Base-by-base conservation (phyloP, 768 basidiomycete genomes). In the Gloeostereum incarnatum region DNA sequence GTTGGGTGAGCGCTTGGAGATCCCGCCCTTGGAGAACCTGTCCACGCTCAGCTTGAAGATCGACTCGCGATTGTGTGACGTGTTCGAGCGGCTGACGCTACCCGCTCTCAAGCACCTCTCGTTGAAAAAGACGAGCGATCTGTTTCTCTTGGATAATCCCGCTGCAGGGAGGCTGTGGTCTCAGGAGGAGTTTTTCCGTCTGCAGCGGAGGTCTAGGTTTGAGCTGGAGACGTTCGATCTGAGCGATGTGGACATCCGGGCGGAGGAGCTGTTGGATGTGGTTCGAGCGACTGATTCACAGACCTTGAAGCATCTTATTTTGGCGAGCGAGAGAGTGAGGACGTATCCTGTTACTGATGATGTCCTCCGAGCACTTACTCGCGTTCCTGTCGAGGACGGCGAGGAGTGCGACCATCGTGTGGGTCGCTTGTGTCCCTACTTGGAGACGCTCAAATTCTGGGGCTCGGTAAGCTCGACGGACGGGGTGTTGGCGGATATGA, bases 401-500 rank as follows among this genome's bases (percentile, higher is more conserved):
- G n/a, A n/a, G n/a, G n/a, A n/a, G n/a, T n/a, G n/a, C n/a, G n/a
- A n/a, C n/a, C 33, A 19, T 20, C 33, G 8, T 14, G 9, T 8
- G 8, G 26, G 26, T 14, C 14, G 8, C 9, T 14, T 29, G 8
- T 34, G 33, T 34, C 33, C 33, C 11, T 17, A 34, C 13, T 20
- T 34, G 11, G 19, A 34, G 8, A 17, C 11, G 16, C 13, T 34
- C 33, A 34, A 34, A 20, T 34, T 34, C 4, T 34, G 33, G 33
- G 11, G n/a, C 21, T 14, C 19, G 14, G 16, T 14, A 7, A 17
- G 3, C n/a, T 8, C 26, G 8, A n/a, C 33, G n/a, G 33, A 34
- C 33, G 33, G 33, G 16, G 4, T n/a, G 11, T 34, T 34, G n/a
- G 33, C 33, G 11, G 8, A 34, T 34, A 34, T 34, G 33, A 20